Evolutionary conservation across 495 filamentous ascomycete genomes (phyloP).

Genomic region (Cladorrhinum samala): DNA sequence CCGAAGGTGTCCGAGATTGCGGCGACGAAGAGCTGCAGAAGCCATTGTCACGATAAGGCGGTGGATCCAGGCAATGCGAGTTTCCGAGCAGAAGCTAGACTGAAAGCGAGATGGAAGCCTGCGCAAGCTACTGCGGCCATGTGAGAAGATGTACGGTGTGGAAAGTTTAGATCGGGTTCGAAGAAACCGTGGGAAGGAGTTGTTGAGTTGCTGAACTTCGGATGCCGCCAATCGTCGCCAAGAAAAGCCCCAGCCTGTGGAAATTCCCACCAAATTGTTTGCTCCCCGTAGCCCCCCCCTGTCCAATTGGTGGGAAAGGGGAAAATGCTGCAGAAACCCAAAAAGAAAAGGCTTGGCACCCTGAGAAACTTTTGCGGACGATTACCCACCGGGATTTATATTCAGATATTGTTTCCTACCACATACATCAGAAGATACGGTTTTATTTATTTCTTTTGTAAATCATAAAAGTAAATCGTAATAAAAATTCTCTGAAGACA

Average conservation of each 20-base stretch:
- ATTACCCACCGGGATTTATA: not conserved
- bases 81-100: not conserved
- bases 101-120: slow-evolving; percentile 3
- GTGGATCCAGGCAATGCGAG: not conserved
- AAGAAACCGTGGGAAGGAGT: not conserved
- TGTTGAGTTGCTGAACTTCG: not conserved
- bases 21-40: slow-evolving; percentile 7
- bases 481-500: no score
- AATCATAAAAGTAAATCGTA: no score
- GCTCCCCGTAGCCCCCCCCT: not conserved
- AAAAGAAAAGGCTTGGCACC: not conserved
- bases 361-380: not conserved
- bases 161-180: not conserved
- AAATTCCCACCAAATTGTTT: not conserved
- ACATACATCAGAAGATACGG: no score
- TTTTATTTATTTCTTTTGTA: no score
- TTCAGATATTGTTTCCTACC: no score
- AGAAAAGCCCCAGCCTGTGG: not conserved
- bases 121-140: slow-evolving; percentile 12
- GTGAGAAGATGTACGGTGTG: not conserved
- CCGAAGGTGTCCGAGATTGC: slow-evolving; percentile 1
- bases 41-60: slow-evolving; percentile 8
- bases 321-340: not conserved
- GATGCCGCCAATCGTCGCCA: not conserved
- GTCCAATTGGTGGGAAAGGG: not conserved